Percentiles rank a stretch among this genome's conserved stretches.
These are phyloP conservation scores for Waltergamsia citrina DNA, from an alignment of 2,329 filamentous ascomycete species.

Conservation along the genomic window DNA sequence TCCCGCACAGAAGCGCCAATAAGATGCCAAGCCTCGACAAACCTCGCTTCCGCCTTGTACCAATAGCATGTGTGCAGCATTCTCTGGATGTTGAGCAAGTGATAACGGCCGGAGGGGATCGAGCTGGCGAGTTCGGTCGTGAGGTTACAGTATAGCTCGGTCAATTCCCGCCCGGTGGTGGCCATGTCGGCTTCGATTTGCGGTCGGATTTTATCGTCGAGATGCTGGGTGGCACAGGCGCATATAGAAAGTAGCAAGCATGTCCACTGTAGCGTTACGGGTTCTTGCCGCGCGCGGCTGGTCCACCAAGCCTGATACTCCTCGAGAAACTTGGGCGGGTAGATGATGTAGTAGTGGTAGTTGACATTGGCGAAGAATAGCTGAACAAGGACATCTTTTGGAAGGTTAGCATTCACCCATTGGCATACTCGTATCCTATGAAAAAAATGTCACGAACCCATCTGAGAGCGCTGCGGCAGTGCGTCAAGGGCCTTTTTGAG, in stretches of 20 bases:
- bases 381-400: conserved; percentile 16
- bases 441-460: too few species aligned
- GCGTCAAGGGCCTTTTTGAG: conserved; percentile 13
- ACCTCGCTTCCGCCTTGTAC: conserved; percentile 21
- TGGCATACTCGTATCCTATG: background rate
- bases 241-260: conserved; percentile 17
- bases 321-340: conserved; percentile 15
- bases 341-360: conserved; percentile 22
- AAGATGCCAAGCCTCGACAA: conserved; percentile 20
- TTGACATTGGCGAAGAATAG: conserved; percentile 19
- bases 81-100: conserved; percentile 17
- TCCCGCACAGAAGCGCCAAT: conserved; percentile 19
- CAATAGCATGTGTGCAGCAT: conserved; percentile 20
- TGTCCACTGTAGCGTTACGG: conserved; percentile 17
- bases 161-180: conserved; percentile 9
- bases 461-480: conserved; percentile 13
- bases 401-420: conserved; percentile 4
- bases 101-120: conserved; percentile 16
- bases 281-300: conserved; percentile 7
- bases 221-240: conserved; percentile 17
- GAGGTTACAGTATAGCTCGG: conserved; percentile 13
- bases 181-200: conserved; percentile 12
- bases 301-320: conserved; percentile 22
- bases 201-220: conserved; percentile 10
- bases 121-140: conserved; percentile 15